Evolutionary conservation across 2,329 filamentous ascomycete genomes (phyloP), one percentile per base, ranked within the genome.

Genomic region (Pyricularia sp.): DNA sequence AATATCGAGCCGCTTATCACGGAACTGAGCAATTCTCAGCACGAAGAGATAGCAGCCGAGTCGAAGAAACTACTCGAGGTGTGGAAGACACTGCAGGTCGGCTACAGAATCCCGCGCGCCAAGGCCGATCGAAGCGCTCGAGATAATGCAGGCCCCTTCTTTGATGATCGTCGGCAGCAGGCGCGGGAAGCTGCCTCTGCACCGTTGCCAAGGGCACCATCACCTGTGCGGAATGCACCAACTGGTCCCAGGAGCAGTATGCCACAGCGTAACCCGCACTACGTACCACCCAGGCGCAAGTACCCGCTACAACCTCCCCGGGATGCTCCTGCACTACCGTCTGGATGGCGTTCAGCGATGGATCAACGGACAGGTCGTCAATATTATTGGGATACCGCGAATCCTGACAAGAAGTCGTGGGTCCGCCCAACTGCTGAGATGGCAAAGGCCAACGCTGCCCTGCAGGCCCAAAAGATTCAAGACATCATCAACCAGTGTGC

Each of bases 51-150:
- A 24, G 83, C 87, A 30, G 81, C 83, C 24, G 88, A 88, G 71
- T 86, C 93, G 5, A 83, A 82, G 65, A 82, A 84, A 60, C 80
- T 99, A 44, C 78, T 97, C 31, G 85, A 91, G 9, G 88, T 88
- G 69, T 99, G 94, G 94, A 89, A 88, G 73, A 93, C 91, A 70
- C 80, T 99, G 62, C 89, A 96, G 74, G 83, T 96, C 44, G 94
- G 87, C 7, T 99, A 97, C 75, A 88, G 94, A 66, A 99, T 99
- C 72, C 91, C 91, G 49, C 86, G 93, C 65, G 90, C 94, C 78
- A 96, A 96, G 78, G 78, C 89, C 66, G 91, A 93, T 72, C 87
- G 88, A 30, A 87, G 86, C 68, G 84, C 80, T 62, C 77, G 78
- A 22, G 75, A 73, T 70, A 75, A 80, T 60, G 78, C 82, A 33